Evolutionary conservation across 2,329 filamentous ascomycete genomes (phyloP).

Genomic region (Scopulariopsis brevicaulis): DNA sequence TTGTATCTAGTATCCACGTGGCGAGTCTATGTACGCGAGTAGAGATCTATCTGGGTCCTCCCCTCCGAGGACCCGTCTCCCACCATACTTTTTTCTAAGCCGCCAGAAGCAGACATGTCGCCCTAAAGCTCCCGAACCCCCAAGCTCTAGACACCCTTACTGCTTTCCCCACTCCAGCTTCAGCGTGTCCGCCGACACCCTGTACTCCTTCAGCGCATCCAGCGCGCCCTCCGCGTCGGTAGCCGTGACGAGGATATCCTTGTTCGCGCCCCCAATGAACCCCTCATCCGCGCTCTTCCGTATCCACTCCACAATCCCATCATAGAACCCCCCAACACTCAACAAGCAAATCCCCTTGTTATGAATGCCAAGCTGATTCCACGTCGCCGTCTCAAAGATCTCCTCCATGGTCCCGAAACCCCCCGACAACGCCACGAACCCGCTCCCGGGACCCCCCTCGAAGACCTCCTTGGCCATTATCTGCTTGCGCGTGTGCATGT

Average conservation of each 20-base stretch:
- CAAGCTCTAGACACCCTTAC: conserved; percentile 20
- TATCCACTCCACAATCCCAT: conserved; percentile 77
- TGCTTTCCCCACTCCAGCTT: conserved; percentile 72
- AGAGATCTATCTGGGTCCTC: background rate
- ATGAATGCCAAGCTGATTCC: conserved; percentile 97
- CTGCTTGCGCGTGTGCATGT: conserved; percentile 95
- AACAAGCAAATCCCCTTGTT: conserved; percentile 65
- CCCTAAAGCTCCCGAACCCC: background rate
- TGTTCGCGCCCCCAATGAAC: conserved; percentile 64
- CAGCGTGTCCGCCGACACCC: conserved; percentile 61
- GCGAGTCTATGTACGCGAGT: background rate
- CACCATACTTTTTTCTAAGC: background rate
- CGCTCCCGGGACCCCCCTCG: conserved; percentile 67
- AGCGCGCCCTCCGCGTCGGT: conserved; percentile 62
- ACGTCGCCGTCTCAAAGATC: conserved; percentile 81
- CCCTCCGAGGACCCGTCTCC: background rate
- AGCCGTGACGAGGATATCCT: conserved; percentile 69
- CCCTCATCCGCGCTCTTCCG: conserved; percentile 61
- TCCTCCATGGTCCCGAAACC: conserved; percentile 96
- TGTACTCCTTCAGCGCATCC: conserved; percentile 59
- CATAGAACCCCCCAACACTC: conserved; percentile 88
- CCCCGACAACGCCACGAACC: conserved; percentile 80
- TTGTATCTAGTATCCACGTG: too few species aligned
- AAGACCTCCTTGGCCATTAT: conserved; percentile 88
- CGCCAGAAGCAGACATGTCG: background rate